phyloP scores from a whole-genome alignment of 2,329 filamentous ascomycete genomes.

The Fusarium praegraminearum region DNA sequence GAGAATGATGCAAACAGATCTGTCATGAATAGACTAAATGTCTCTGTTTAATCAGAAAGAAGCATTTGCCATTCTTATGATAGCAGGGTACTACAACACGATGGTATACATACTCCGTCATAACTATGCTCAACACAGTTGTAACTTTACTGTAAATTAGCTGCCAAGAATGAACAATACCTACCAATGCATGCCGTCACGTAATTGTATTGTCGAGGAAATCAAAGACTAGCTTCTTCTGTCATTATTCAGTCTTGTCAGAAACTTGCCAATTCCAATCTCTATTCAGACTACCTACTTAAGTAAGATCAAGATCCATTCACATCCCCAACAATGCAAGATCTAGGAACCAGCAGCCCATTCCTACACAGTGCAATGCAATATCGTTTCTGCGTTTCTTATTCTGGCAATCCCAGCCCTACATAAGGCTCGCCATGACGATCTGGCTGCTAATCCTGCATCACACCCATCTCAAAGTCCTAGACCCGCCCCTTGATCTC shows the following conservation, averaged over 20 bases:
- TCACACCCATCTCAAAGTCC: constrained; percentile 1
- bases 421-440: constrained; percentile 31
- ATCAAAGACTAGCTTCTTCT: constrained; percentile 14
- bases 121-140: not conserved
- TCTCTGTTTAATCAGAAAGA: not conserved
- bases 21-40: not conserved
- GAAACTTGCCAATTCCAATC: constrained; percentile 17
- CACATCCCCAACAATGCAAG: not conserved
- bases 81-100: not conserved
- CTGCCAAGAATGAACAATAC: constrained; percentile 1
- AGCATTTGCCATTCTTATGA: too few relatives aligned
- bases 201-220: constrained; percentile 5
- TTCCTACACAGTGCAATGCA: constrained; percentile 11
- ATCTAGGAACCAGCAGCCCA: constrained; percentile 1
- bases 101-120: not conserved
- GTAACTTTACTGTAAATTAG: not conserved
- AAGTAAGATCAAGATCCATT: constrained; percentile 1
- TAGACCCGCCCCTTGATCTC: constrained; percentile 3
- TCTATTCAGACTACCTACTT: not conserved
- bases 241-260: constrained; percentile 6
- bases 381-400: constrained; percentile 8
- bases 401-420: constrained; percentile 30
- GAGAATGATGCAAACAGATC: constrained; percentile 3
- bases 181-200: not conserved
- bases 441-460: constrained; percentile 16